These are phyloP conservation scores for Moniliophthora roreri DNA, from an alignment of 1,284 basidiomycete species.

Conservation along the genomic window DNA sequence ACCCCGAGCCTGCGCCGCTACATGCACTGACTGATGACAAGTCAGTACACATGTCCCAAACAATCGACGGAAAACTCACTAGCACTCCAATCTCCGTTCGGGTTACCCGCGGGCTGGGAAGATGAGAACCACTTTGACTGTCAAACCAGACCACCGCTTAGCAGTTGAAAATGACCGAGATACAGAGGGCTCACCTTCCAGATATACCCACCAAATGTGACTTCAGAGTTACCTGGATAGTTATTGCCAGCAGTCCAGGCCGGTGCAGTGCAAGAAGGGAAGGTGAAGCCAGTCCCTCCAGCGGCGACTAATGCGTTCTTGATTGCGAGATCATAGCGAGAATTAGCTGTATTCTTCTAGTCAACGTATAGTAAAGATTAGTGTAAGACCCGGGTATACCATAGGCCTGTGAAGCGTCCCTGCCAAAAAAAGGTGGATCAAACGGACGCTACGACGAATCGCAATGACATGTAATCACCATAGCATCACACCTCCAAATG, in stretches of 20 bases:
- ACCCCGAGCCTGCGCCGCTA: slow-evolving; percentile 27
- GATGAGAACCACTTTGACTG: slow-evolving; percentile 64
- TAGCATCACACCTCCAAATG: slow-evolving; percentile 72
- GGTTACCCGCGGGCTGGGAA: slow-evolving; percentile 45
- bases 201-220: slow-evolving; percentile 64
- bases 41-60: background rate
- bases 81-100: slow-evolving; percentile 62
- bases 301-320: slow-evolving; percentile 60
- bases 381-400: background rate
- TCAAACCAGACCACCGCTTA: background rate
- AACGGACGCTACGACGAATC: too few species aligned
- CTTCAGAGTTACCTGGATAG: slow-evolving; percentile 54
- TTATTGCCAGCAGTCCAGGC: slow-evolving; percentile 47
- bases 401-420: slow-evolving; percentile 30
- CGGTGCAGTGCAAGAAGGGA: slow-evolving; percentile 57
- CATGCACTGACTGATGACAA: slow-evolving; percentile 55
- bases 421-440: background rate
- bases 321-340: slow-evolving; percentile 57
- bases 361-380: background rate
- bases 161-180: background rate
- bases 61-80: slow-evolving; percentile 42
- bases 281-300: slow-evolving; percentile 67
- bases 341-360: slow-evolving; percentile 43
- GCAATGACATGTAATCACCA: slow-evolving; percentile 50
- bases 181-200: slow-evolving; percentile 61